Conservation (phyloP, 257 asterid genomes). For the Dorcoceras hygrometricum region DNA sequence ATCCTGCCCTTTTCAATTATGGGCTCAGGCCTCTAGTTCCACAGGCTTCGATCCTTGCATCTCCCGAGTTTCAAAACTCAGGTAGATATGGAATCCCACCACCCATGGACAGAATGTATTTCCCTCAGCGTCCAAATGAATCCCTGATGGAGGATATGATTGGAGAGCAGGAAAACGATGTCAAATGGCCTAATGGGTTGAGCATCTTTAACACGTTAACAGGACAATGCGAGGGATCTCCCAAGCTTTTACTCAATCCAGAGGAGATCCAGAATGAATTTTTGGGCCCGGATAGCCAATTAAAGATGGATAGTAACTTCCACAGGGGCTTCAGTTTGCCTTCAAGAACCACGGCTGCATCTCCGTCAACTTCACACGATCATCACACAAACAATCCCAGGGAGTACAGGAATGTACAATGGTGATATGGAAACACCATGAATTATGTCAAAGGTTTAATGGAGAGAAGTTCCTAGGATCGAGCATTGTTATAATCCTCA, state of each 20-base stretch:
- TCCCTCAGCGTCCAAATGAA: slow-evolving; percentile 70
- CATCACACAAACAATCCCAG: slow-evolving; percentile 56
- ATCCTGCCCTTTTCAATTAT: slow-evolving; percentile 69
- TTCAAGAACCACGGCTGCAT: slow-evolving; percentile 66
- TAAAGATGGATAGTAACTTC: slow-evolving; percentile 67
- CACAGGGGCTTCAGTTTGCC: slow-evolving; percentile 87
- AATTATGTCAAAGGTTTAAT: slow-evolving; percentile 14
- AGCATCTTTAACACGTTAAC: slow-evolving; percentile 74
- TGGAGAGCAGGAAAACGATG: slow-evolving; percentile 67
- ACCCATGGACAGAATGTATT: slow-evolving; percentile 75
- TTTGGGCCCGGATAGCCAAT: slow-evolving; percentile 73
- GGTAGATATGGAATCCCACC: slow-evolving; percentile 47
- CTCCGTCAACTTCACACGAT: slow-evolving; percentile 69
- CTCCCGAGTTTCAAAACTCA: slow-evolving; percentile 56
- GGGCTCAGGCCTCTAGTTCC: slow-evolving; percentile 52
- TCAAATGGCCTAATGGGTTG: slow-evolving; percentile 94
- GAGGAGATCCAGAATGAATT: slow-evolving; percentile 45
- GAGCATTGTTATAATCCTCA: neutral
- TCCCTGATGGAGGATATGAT: slow-evolving; percentile 58
- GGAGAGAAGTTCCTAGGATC: neutral
- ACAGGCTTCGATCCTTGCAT: slow-evolving; percentile 40
- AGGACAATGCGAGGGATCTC: slow-evolving; percentile 55
- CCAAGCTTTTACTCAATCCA: slow-evolving; percentile 52
- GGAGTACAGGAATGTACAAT: slow-evolving; percentile 69
- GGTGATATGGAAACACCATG: slow-evolving; percentile 85